These are phyloP conservation scores for Astrothelium macrocarpum DNA, from an alignment of 495 filamentous ascomycete genomes.

Conservation along the genomic window DNA sequence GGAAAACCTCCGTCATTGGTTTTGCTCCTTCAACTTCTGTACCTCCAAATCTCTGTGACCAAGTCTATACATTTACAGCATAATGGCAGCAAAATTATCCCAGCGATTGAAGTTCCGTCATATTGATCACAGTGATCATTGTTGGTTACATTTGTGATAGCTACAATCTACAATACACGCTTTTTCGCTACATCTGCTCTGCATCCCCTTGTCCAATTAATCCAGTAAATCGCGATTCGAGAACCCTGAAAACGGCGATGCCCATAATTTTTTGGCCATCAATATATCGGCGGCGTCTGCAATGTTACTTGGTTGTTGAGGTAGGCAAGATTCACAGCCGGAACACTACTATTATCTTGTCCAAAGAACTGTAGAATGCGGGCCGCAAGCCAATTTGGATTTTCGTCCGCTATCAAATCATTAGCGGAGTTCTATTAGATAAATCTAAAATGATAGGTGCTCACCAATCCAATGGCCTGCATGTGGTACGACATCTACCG, in stretches of 20 bases:
- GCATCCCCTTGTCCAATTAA: not conserved
- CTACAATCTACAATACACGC: too few species aligned
- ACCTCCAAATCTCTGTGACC: too few species aligned
- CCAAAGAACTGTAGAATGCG: slow-evolving; percentile 15
- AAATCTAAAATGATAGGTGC: not conserved
- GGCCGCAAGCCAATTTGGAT: slow-evolving; percentile 14
- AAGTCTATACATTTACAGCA: not conserved
- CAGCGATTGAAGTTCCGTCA: too few species aligned
- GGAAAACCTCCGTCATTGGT: not conserved
- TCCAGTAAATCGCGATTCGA: too few species aligned
- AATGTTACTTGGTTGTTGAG: slow-evolving; percentile 8
- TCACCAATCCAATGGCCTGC: slow-evolving; percentile 22
- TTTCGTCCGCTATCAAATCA: slow-evolving; percentile 13
- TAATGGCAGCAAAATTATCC: not conserved
- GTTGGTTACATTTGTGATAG: too few species aligned
- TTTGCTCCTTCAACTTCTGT: too few species aligned
- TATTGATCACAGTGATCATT: too few species aligned
- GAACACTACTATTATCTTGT: slow-evolving; percentile 5
- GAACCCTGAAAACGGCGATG: too few species aligned
- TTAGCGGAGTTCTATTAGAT: not conserved
- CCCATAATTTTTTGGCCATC: not conserved
- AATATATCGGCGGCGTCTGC: not conserved
- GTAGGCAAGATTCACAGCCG: slow-evolving; percentile 6
- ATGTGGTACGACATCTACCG: slow-evolving; percentile 14
- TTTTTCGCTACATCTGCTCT: not conserved